These are phyloP conservation scores for Coemansia sp. DNA, from an alignment of 192 early-diverging fungal genomes.

Conservation along the genomic window DNA sequence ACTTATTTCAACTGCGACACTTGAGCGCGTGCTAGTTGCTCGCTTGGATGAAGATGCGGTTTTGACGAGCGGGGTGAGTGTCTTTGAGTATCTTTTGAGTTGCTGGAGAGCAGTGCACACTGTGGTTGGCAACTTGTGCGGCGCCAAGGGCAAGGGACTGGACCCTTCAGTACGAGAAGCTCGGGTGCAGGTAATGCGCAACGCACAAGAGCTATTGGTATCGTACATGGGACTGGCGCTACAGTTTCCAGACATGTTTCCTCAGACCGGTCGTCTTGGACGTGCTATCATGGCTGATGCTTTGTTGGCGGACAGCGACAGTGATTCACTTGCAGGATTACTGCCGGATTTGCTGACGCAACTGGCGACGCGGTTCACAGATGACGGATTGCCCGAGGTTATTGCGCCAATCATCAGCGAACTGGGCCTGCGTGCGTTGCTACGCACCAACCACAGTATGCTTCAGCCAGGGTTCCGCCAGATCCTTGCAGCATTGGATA, in stretches of 20 bases:
- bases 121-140: constrained; percentile 56
- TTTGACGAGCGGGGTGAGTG: constrained; percentile 34
- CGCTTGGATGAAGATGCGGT: constrained; percentile 61
- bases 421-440: constrained; percentile 27
- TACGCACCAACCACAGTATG: constrained; percentile 33
- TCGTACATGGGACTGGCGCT: constrained; percentile 83
- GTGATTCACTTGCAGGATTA: constrained; percentile 7
- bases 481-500: constrained; percentile 33
- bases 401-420: constrained; percentile 31
- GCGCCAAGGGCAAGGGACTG: constrained; percentile 51
- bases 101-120: constrained; percentile 61
- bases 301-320: constrained; percentile 16
- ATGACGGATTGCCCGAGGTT: constrained; percentile 41
- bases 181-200: constrained; percentile 62
- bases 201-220: constrained; percentile 63
- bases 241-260: constrained; percentile 87
- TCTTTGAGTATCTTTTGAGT: constrained; percentile 67
- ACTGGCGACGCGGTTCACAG: constrained; percentile 27
- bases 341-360: constrained; percentile 17
- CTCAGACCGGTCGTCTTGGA: constrained; percentile 56
- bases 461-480: constrained; percentile 50
- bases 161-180: constrained; percentile 57
- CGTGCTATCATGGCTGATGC: constrained; percentile 19
- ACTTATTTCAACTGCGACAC: constrained; percentile 50
- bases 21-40: constrained; percentile 71